Base-by-base conservation (phyloP, 257 asterid species). In the Capsicum chinense region DNA sequence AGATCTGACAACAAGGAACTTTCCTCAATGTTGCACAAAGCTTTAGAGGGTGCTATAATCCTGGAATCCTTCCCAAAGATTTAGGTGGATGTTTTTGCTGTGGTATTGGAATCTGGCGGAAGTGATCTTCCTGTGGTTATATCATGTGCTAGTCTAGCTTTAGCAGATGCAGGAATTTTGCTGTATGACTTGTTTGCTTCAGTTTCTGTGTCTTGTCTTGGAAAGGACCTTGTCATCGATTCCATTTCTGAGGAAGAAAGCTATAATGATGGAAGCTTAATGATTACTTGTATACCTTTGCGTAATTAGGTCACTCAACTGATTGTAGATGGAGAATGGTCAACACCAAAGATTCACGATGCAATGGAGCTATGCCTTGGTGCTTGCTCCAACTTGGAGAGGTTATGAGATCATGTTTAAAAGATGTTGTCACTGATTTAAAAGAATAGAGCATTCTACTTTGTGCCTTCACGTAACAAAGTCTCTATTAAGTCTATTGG, bases 91-190 rank as follows among this genome's bases (percentile, higher is more conserved):
- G 98, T 97, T 79, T 95, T 97, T 89, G 98, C 98, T 87, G 89
- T 97, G 92, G 98, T 97, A 67, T 88, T 97, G 95, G 99, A 97
- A 91, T 94, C 99, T 84, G 98, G 98, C 80, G 99, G 99, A 87
- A 90, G 99, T 58, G 99, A 97, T 89, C 97, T 95, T 87, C 97
- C 98, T 1, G 97, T 97, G 81, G 86, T 97, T 82, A 93, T 97
- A 84, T 89, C 98, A 71, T 97, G 99, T 69, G 99, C 98, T 79
- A 97, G 99, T 87, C 97, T 97, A 84, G 98, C 98, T 76, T 92
- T 95, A 80, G 98, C 98, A 35, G 99, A 96, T 92, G 99, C 99
- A 11, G 99, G 99, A 88, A 97, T 97, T 86, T 83, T 93, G 94
- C 73, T 97, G 82, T 93, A 97, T 74, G 98, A 96, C 87, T 86